These are phyloP conservation scores for Podaxis sp. DNA, from an alignment of 768 basidiomycete genomes.

Conservation along the genomic window DNA sequence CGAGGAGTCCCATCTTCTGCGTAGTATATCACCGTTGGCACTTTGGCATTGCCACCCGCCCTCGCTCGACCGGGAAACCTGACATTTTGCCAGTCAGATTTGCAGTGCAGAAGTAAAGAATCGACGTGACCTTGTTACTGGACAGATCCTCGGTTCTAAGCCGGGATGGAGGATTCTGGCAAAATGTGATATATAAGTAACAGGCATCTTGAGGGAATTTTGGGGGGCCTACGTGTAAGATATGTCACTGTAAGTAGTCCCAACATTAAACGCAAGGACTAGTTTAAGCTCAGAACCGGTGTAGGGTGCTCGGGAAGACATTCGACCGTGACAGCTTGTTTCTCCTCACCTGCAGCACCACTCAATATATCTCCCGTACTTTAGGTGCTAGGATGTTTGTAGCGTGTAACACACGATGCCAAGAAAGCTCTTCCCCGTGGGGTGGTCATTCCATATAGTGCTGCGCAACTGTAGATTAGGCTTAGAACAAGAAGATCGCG, in stretches of 20 bases:
- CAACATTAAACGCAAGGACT: constrained; percentile 42
- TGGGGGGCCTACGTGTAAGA: constrained; percentile 32
- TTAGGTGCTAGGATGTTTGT: background rate
- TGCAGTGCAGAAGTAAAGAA: background rate
- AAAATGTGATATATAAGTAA: background rate
- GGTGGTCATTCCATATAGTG: too few relatives aligned
- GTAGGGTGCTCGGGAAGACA: constrained; percentile 19
- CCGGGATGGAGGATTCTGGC: constrained; percentile 38
- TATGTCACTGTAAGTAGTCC: constrained; percentile 43
- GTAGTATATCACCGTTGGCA: constrained; percentile 48
- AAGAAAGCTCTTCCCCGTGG: background rate
- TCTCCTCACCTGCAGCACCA: background rate
- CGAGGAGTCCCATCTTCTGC: constrained; percentile 34
- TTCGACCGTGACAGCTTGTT: background rate
- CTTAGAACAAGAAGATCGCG: too few relatives aligned
- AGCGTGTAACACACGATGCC: background rate
- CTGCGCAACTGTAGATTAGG: too few relatives aligned
- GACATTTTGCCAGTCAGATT: background rate
- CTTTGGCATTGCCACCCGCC: constrained; percentile 43
- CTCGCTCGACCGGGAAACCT: constrained; percentile 46
- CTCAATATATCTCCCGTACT: background rate
- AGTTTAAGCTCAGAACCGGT: constrained; percentile 30
- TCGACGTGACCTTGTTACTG: constrained; percentile 21
- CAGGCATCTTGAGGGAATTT: background rate
- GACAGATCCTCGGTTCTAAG: constrained; percentile 21